Evolutionary conservation across 306 rosid genomes (phyloP).

Genomic region (Prinsepia uniflora): DNA sequence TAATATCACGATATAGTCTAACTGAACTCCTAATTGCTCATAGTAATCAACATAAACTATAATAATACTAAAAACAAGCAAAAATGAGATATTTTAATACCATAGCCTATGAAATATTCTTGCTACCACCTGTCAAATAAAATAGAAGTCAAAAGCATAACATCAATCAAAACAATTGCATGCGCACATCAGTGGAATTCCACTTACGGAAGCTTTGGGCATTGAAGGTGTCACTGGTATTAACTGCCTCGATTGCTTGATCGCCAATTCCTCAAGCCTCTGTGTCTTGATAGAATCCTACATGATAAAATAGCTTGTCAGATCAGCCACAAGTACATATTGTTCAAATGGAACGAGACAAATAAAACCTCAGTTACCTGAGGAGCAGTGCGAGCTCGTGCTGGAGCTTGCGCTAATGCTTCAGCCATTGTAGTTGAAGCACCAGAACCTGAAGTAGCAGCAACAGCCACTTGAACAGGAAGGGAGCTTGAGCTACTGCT

Average conservation of each 20-base stretch:
- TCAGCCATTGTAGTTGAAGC: constrained; percentile 75
- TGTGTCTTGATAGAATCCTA: constrained; percentile 82
- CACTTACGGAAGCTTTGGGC: constrained; percentile 79
- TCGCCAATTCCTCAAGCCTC: constrained; percentile 94
- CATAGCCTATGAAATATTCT: background rate
- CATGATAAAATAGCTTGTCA: constrained; percentile 16
- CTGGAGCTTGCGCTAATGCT: constrained; percentile 85
- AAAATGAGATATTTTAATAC: background rate
- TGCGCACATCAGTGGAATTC: constrained; percentile 18
- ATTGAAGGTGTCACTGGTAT: constrained; percentile 91
- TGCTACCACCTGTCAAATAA: background rate
- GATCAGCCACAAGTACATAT: constrained; percentile 17
- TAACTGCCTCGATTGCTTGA: constrained; percentile 92
- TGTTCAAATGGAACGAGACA: constrained; percentile 9
- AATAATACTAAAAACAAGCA: background rate
- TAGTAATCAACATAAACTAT: background rate
- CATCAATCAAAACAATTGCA: constrained; percentile 23
- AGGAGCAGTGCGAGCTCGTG: constrained; percentile 66
- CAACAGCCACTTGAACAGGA: constrained; percentile 51
- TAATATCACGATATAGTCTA: background rate
- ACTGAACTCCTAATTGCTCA: background rate
- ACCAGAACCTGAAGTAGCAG: constrained; percentile 43
- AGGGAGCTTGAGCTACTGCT: constrained; percentile 56
- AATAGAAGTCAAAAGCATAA: background rate
- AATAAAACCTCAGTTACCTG: constrained; percentile 49